Evolutionary conservation across 257 asterid species (phyloP), one percentile per base, ranked within the genome.

Genomic region (Nicotiana attenuata): DNA sequence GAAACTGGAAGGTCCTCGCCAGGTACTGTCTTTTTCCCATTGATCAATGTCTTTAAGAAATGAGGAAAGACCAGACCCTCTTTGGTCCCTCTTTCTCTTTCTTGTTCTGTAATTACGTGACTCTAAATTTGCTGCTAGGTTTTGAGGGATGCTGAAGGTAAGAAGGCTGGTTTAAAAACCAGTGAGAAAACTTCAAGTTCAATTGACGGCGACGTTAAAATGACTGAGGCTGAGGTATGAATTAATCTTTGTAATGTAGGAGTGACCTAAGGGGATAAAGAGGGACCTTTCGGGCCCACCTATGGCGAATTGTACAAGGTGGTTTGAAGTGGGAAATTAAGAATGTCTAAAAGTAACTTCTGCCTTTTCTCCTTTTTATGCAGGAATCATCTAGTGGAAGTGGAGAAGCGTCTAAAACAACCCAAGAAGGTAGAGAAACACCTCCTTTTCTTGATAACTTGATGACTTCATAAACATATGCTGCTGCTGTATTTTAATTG

Each of bases 81-180:
- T 79, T 61, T 31, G 68, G 28, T 64, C 82, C 64, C 69, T 41
- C 3, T 26, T 65, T 68, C 73, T 65, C 22, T 47, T 41, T 50
- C 55, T 52, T 80, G 8, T 38, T 9, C 17, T 80, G 17, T 65
- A 7, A 20, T 26, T 13, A 69, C 35, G 24, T 7, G 75, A 47
- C 35, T 80, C 35, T 28, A 56, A 50, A 47, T 16, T 78, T 63
- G 84, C 77, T 50, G 47, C 60, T 69, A 96, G 99, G 85, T 90
- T 88, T 88, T 94, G 76, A 90, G 98, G 87, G 98, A 96, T 9
- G 99, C 91, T 83, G 99, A 96, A 87, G 97, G 97, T 85, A 96
- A 87, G 89, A 96, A 94, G 85, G 69, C 85, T 81, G 99, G 99
- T 75, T 81, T 96, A 81, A 92, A 96, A 90, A 52, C 93, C 67